These are phyloP conservation scores for Aspergillus sparsus DNA, from an alignment of 495 filamentous ascomycete genomes.

Conservation along the genomic window DNA sequence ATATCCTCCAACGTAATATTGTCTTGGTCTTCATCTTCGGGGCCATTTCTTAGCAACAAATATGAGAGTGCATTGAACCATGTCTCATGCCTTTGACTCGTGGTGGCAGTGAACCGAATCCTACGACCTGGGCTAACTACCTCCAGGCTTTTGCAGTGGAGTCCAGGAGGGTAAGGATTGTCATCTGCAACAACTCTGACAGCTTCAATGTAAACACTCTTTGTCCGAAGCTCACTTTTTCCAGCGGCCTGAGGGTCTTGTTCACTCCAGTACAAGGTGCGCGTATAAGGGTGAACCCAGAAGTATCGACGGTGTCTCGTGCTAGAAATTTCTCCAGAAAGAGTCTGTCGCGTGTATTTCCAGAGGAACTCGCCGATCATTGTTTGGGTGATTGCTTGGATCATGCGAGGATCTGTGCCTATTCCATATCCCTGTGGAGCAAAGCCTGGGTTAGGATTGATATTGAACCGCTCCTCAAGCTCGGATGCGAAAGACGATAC, in stretches of 20 bases:
- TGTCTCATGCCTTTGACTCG: conserved; percentile 90
- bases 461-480: conserved; percentile 85
- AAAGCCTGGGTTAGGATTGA: conserved; percentile 56
- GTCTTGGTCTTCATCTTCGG: conserved; percentile 60
- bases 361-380: conserved; percentile 99
- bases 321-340: conserved; percentile 79
- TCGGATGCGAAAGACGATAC: conserved; percentile 95
- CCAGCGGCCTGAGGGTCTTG: conserved; percentile 79
- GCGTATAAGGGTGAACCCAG: conserved; percentile 98
- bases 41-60: conserved; percentile 72
- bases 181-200: conserved; percentile 94
- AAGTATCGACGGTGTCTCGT: conserved; percentile 94
- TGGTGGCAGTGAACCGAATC: conserved; percentile 91
- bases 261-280: conserved; percentile 96
- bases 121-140: conserved; percentile 85
- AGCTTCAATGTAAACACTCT: conserved; percentile 92
- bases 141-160: conserved; percentile 90
- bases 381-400: conserved; percentile 97
- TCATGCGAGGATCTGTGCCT: conserved; percentile 92
- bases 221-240: conserved; percentile 77
- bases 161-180: conserved; percentile 90
- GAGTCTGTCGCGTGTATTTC: conserved; percentile 96
- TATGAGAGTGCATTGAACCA: conserved; percentile 99
- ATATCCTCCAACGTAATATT: conserved; percentile 74
- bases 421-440: conserved; percentile 56